Percentiles rank a stretch among this genome's conserved stretches.
phyloP scores from a whole-genome alignment of 345 rosid species.

The Pistacia vera region DNA sequence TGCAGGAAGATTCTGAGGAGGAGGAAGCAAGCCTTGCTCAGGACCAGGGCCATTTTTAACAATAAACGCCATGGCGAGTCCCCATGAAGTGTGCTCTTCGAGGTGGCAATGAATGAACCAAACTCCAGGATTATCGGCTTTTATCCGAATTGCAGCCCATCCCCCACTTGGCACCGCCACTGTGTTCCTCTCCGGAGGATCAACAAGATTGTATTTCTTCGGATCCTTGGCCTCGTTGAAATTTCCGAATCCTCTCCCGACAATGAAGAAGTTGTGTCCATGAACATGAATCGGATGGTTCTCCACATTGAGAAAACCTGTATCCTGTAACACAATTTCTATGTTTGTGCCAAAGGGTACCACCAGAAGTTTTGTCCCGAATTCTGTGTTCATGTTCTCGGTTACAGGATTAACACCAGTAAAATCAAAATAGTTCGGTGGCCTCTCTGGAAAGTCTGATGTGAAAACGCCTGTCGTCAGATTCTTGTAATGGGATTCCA shows the following conservation, averaged over 20 bases:
- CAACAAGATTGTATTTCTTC: conserved; percentile 49
- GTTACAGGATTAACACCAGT: conserved; percentile 44
- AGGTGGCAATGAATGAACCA: conserved; percentile 83
- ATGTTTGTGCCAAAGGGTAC: conserved; percentile 46
- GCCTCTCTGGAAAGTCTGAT: conserved; percentile 50
- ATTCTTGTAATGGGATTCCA: conserved; percentile 51
- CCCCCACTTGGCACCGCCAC: conserved; percentile 69
- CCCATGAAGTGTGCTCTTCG: conserved; percentile 67
- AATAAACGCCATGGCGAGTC: conserved; percentile 59
- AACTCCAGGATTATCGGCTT: conserved; percentile 76
- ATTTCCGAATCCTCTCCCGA: conserved; percentile 71
- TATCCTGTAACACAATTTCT: conserved; percentile 68
- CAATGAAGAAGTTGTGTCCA: conserved; percentile 67
- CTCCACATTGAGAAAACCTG: conserved; percentile 46
- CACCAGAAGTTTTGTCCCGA: conserved; percentile 45
- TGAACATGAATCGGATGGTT: conserved; percentile 84
- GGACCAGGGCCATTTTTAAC: conserved; percentile 47
- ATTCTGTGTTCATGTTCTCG: conserved; percentile 42
- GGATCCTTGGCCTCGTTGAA: conserved; percentile 49
- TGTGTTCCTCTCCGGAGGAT: conserved; percentile 71
- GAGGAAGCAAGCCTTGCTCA: conserved; percentile 42
- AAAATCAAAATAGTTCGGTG: conserved; percentile 43
- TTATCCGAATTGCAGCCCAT: conserved; percentile 67
- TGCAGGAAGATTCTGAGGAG: conserved; percentile 60
- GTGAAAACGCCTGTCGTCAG: conserved; percentile 26